These are phyloP conservation scores for Amniculicola lignicola DNA, from an alignment of 495 filamentous ascomycete species.

Conservation along the genomic window DNA sequence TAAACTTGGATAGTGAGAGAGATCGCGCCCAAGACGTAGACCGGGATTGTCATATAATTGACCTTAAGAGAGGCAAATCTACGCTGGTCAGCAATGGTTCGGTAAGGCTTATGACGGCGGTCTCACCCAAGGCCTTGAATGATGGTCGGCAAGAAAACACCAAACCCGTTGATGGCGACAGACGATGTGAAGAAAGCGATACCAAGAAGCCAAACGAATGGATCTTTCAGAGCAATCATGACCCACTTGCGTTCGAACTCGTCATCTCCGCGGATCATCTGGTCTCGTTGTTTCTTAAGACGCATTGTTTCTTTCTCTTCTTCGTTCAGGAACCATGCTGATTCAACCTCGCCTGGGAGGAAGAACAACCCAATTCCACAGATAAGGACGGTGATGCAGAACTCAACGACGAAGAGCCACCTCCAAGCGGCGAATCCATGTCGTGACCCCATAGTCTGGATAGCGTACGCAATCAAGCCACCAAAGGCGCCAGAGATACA, in stretches of 20 bases:
- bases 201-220: conserved; percentile 13
- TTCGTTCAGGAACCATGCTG: conserved; percentile 25
- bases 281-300: conserved; percentile 10
- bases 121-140: conserved; percentile 25
- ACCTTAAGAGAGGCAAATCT: conserved; percentile 2
- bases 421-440: conserved; percentile 21
- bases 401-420: conserved; percentile 32
- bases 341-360: conserved; percentile 12
- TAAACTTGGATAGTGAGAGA: conserved; percentile 3
- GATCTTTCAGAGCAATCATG: conserved; percentile 15
- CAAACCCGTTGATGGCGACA: conserved; percentile 19
- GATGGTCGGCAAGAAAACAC: conserved; percentile 28
- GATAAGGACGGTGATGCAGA: conserved; percentile 19
- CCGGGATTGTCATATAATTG: conserved; percentile 30
- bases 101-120: no score
- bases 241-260: conserved; percentile 24
- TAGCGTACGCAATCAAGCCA: conserved; percentile 30
- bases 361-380: conserved; percentile 13
- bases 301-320: conserved; percentile 23
- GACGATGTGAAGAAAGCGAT: conserved; percentile 19
- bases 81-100: not conserved
- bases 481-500: conserved; percentile 29
- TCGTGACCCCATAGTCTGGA: conserved; percentile 20
- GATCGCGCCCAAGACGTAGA: conserved; percentile 19
- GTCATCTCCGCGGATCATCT: conserved; percentile 5